Base-by-base conservation (phyloP, 805 yeast genomes). In the Blastobotrys chiropterorum region DNA sequence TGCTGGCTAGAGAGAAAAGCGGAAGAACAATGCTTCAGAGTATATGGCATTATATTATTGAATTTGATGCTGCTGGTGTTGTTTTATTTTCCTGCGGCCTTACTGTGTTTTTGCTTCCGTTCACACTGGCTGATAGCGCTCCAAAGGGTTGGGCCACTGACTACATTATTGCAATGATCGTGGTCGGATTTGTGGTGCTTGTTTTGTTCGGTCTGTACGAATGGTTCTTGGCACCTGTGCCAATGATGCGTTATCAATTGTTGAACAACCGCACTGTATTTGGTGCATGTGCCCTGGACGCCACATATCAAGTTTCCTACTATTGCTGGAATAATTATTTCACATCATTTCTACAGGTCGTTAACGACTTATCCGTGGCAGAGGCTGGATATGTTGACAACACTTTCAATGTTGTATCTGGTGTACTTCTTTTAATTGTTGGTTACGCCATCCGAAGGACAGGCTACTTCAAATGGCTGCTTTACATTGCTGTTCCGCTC, bases 261-360 rank as follows among this genome's bases (percentile, higher is more conserved):
- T 62, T 84, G 60, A 77, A 69, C 53, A 85, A 83, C 63, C 75
- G 86, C 57, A 85, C 85, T 56, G 81, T 83, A 26, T 80, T 85
- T 82, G 70, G 85, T 15, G 82, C 87, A 6, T 59, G 61, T 45
- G n/a, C 51, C 14, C 61, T 81, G 50, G 60, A 71, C 39, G 72
- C 80, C 53, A 78, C 78, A 2, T 66, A 80, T 55, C 74, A 78
- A 59, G 69, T 81, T 50, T 22, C 52, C 15, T 82, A 73, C 72
- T 76, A 78, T 62, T 76, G 80, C 81, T 83, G 83, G 51, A 75
- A 78, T 55, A 80, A 77, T 57, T 82, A 73, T 66, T 62, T 82
- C 63, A 81, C 79, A 63, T 73, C 86, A 0, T 82, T 82, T 30
- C 67, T 83, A 53, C 59, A 80, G 45, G 84, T 82, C 34, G 83